phyloP scores from a whole-genome alignment of 1,284 basidiomycete genomes.

The Inonotus obliquus region DNA sequence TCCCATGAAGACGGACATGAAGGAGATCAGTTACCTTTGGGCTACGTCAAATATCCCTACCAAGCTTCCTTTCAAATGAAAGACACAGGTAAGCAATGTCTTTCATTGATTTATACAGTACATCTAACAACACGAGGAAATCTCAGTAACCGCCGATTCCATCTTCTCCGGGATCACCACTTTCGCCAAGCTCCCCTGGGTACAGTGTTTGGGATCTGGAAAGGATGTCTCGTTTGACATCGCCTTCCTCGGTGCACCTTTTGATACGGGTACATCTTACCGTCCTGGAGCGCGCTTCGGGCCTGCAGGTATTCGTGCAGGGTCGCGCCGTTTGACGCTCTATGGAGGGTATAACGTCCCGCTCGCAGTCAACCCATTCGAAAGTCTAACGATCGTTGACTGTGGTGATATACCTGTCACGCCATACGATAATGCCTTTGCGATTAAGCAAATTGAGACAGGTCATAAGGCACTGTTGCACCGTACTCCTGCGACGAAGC shows the following conservation, averaged over 20 bases:
- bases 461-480: conserved; percentile 61
- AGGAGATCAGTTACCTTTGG: conserved; percentile 54
- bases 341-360: conserved; percentile 76
- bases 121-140: neutral
- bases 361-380: conserved; percentile 64
- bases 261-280: conserved; percentile 74
- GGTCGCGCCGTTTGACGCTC: conserved; percentile 65
- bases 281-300: conserved; percentile 77
- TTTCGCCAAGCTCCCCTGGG: conserved; percentile 71
- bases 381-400: conserved; percentile 62
- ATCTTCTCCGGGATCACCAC: conserved; percentile 73
- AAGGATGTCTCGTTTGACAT: conserved; percentile 59
- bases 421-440: conserved; percentile 64
- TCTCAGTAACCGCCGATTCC: conserved; percentile 59
- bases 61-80: conserved; percentile 50
- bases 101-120: neutral
- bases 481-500: conserved; percentile 51
- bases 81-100: conserved; percentile 43
- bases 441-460: conserved; percentile 70
- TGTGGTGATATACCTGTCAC: conserved; percentile 62
- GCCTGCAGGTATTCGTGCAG: conserved; percentile 70
- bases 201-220: conserved; percentile 62
- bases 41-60: conserved; percentile 59
- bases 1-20: conserved; percentile 40
- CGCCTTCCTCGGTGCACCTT: conserved; percentile 76